Evolutionary conservation across 768 basidiomycete genomes (phyloP).

Genomic region (Podaxis sp.): DNA sequence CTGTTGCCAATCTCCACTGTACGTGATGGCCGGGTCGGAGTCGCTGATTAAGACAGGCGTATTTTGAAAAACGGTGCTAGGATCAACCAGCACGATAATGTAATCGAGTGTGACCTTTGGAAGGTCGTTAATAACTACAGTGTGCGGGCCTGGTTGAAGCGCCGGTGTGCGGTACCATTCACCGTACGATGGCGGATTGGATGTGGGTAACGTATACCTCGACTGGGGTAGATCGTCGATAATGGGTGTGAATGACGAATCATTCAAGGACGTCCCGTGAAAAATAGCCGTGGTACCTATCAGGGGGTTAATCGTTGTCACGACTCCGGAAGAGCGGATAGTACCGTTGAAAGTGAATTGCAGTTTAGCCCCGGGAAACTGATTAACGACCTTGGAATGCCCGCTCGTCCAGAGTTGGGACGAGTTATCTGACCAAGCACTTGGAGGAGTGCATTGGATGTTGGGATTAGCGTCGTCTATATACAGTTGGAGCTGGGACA

Average conservation of each 20-base stretch:
- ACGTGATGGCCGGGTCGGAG: constrained; percentile 20
- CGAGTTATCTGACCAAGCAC: constrained; percentile 8
- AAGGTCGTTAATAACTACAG: constrained; percentile 22
- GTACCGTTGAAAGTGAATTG: constrained; percentile 10
- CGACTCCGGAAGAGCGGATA: not conserved
- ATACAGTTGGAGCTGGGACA: constrained; percentile 7
- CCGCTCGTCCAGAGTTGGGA: constrained; percentile 7
- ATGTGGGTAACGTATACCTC: not conserved
- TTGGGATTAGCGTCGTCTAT: not conserved
- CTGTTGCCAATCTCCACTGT: constrained; percentile 20
- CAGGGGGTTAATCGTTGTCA: not conserved
- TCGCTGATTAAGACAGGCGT: constrained; percentile 25
- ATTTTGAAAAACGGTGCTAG: constrained; percentile 20
- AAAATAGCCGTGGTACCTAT: constrained; percentile 4
- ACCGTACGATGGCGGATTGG: constrained; percentile 9
- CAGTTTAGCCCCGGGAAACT: not conserved
- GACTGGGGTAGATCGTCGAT: constrained; percentile 2
- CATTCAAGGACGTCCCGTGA: constrained; percentile 5
- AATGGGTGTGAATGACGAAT: not conserved
- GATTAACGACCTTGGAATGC: not conserved
- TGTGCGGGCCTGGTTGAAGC: constrained; percentile 23
- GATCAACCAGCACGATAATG: constrained; percentile 22
- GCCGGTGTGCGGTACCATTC: constrained; percentile 26
- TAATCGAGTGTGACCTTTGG: constrained; percentile 24
- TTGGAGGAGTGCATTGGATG: constrained; percentile 7